phyloP scores from a whole-genome alignment of 768 basidiomycete species.

The Gelatoporia subvermispora region DNA sequence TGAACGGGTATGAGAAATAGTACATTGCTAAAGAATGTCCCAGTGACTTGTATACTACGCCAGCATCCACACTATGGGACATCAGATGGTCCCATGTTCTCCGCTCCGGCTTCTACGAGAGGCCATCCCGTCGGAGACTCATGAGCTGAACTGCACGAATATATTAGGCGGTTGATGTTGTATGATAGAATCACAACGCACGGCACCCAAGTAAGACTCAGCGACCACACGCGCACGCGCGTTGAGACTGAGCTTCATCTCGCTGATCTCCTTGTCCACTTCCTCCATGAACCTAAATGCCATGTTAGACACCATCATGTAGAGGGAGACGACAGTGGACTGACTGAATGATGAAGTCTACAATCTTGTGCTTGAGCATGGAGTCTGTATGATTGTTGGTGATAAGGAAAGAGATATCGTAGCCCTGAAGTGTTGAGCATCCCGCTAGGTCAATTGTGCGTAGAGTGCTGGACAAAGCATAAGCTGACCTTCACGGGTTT shows the following conservation, averaged over 20 bases:
- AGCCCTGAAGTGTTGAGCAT: slow-evolving; percentile 55
- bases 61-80: not conserved
- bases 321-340: not conserved
- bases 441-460: not conserved
- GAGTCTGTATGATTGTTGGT: slow-evolving; percentile 96
- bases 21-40: too few relatives aligned
- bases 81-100: slow-evolving; percentile 1
- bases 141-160: not conserved
- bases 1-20: too few relatives aligned
- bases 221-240: slow-evolving; percentile 96
- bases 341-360: slow-evolving; percentile 98
- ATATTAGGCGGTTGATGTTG: too few relatives aligned
- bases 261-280: slow-evolving; percentile 98
- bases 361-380: slow-evolving; percentile 99
- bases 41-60: not conserved
- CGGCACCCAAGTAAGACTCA: slow-evolving; percentile 91
- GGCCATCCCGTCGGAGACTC: too few relatives aligned
- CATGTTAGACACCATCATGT: not conserved
- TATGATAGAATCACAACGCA: slow-evolving; percentile 33
- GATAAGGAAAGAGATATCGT: slow-evolving; percentile 97
- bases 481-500: slow-evolving; percentile 80
- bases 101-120: too few relatives aligned
- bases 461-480: not conserved
- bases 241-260: slow-evolving; percentile 97
- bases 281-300: slow-evolving; percentile 89